Evolutionary conservation across 805 yeast species (phyloP), one percentile per base, ranked within the genome.

Genomic region (Candida endomychidarum): DNA sequence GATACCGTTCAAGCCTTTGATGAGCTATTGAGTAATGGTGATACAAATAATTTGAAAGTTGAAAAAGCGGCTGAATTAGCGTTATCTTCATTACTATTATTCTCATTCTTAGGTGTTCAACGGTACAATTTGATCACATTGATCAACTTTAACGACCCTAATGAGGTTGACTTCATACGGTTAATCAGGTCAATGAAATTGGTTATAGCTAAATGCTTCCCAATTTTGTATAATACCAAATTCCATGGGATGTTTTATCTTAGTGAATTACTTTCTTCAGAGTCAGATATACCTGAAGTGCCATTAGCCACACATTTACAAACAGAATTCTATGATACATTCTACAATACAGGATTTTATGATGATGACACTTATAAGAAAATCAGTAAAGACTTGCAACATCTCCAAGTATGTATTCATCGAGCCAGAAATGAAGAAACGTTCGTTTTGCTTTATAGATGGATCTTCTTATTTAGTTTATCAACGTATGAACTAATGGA

Each of bases 401-500:
- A 12, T 5, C 21, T 33, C 8, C 34, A 21, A 11, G 29, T 38
- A 5, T 33, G 42, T 28, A 16, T 38, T 2, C 15, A 36, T 14
- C 19, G 38, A 33, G 29, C 23, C 8, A 27, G 24, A 3, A 20
- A 33, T 3, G 38, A 32, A 8, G 21, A 32, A 11, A 10, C n/a
- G 2, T 56, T 59, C 5, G 30, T 53, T 10, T 59, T 63, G 3
- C 30, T 63, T n/a, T 58, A 49, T 43, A 45, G 57, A 36, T 59
- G 64, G 57, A 38, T 61, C 9, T 50, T 57, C 11, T 17, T 55
- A 17, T 15, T 58, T 4, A 41, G 41, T 5, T 37, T 37, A 3
- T 43, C 44, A 7, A 52, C 55, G 19, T 48, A 50, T 11, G 52
- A 38, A 5, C 26, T 50, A 39, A 42, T 57, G 5, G 47, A 57